Evolutionary conservation across 1,284 basidiomycete genomes (phyloP), one percentile per base, ranked within the genome.

Genomic region (Rhodotorula mucilaginosa): DNA sequence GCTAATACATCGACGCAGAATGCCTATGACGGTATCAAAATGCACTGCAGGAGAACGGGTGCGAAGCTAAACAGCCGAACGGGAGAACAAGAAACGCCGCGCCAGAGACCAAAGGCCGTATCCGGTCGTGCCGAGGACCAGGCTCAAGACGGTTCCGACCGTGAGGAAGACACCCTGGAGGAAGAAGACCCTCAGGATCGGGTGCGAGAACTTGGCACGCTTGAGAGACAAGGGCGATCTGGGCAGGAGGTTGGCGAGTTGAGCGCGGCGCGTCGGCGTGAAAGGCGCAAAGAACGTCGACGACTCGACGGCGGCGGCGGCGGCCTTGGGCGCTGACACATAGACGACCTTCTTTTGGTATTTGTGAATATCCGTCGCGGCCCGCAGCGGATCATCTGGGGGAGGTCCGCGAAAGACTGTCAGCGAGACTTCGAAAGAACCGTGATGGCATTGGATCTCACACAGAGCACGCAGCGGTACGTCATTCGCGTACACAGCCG

Each of bases 151-250:
- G 46, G 61, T 44, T 6, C 67, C 67, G 48, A 63, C 56, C 19
- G 56, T 59, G 54, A 68, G 23, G 47, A 68, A 58, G 16, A 68
- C 31, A 16, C 67, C 67, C 47, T 68, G 67, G 31, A 61, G 61
- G 67, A 68, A 68, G 48, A 68, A 68, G 26, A 61, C 61, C 6
- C 67, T 39, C 39, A 58, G 31, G 31, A 68, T 49, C 16, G 57
- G 26, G 61, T 64, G 44, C 5, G 54, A 31, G 26, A 58, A 61
- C 18, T 56, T 26, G 16, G 46, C n/a, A 29, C 67, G 67, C 39
- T 31, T 58, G 46, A 49, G 21, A 10, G 26, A 34, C 19, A 68
- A 48, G 5, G 31, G 26, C 5, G 48, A 10, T 19, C 59, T 54
- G 34, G 46, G 61, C 15, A 57, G 67, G 23, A 61, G 48, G n/a